Conservation (phyloP, 202 grass and related monocot species). For the Tripidium arundinaceum region DNA sequence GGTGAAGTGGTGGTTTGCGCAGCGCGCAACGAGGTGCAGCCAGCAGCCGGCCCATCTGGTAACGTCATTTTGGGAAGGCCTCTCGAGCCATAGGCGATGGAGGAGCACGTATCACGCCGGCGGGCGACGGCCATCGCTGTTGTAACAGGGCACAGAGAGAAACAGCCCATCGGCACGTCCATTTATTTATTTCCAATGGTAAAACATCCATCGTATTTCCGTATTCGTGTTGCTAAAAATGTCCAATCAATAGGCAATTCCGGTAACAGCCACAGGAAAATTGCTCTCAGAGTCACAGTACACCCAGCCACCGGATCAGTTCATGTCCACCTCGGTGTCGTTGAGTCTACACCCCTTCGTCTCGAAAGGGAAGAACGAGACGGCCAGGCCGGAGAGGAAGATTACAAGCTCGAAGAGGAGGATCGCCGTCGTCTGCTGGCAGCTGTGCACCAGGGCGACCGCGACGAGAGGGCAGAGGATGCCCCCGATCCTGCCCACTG, state of each 20-base stretch:
- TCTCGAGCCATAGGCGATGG: too few species aligned
- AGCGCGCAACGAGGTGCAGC: too few species aligned
- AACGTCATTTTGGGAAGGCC: too few species aligned
- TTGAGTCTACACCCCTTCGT: conserved; percentile 70
- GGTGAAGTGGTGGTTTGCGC: too few species aligned
- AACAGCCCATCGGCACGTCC: too few species aligned
- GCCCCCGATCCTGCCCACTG: conserved; percentile 85
- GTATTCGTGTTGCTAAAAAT: not conserved
- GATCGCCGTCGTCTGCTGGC: conserved; percentile 68
- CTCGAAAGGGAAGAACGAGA: conserved; percentile 89
- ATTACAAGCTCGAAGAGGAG: conserved; percentile 84
- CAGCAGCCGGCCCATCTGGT: too few species aligned
- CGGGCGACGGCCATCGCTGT: too few species aligned
- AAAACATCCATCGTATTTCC: not conserved
- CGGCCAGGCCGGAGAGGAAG: conserved; percentile 67
- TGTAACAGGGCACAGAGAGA: too few species aligned
- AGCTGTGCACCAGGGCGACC: conserved; percentile 75
- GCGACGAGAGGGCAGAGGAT: conserved; percentile 93
- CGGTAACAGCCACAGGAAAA: not conserved
- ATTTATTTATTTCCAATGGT: not conserved
- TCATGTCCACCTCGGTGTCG: conserved; percentile 55
- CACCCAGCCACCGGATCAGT: conserved; percentile 22
- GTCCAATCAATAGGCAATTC: not conserved
- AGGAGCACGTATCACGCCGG: too few species aligned
- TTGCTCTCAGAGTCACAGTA: not conserved